Percentiles rank a stretch among this genome's conserved stretches.
These are phyloP conservation scores for Metarhizium brunneum DNA, from an alignment of 2,329 filamentous ascomycete genomes.

Conservation along the genomic window DNA sequence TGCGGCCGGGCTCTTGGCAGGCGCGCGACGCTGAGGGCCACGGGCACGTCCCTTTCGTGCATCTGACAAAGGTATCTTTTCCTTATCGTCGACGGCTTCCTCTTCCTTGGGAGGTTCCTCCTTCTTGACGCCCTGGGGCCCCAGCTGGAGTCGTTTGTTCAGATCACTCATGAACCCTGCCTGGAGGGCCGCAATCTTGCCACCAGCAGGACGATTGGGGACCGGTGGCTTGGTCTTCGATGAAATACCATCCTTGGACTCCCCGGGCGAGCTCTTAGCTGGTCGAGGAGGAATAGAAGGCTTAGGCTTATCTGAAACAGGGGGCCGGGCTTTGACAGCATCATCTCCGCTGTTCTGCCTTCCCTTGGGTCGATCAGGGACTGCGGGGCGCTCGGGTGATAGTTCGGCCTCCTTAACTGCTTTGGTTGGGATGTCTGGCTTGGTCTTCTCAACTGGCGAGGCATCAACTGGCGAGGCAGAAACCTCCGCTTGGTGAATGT, in stretches of 20 bases:
- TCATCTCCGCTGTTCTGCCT: constrained; percentile 30
- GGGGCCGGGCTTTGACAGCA: constrained; percentile 26
- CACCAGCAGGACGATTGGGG: constrained; percentile 62
- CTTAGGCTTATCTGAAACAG: constrained; percentile 45
- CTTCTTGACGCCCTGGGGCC: constrained; percentile 72
- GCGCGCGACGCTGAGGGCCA: constrained; percentile 71
- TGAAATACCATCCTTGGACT: constrained; percentile 32
- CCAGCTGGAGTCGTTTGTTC: constrained; percentile 79
- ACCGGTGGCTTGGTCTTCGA: constrained; percentile 75
- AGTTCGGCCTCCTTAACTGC: constrained; percentile 29
- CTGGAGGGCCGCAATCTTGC: constrained; percentile 86
- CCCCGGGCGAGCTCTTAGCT: constrained; percentile 35
- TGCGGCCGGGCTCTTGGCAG: constrained; percentile 39
- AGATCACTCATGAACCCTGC: constrained; percentile 89
- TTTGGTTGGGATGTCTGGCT: constrained; percentile 20
- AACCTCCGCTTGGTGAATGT: constrained; percentile 70
- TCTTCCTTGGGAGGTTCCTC: constrained; percentile 54
- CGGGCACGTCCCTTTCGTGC: constrained; percentile 84
- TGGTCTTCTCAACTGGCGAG: constrained; percentile 18
- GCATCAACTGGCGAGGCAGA: constrained; percentile 22
- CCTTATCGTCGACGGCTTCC: constrained; percentile 45
- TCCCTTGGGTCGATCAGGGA: constrained; percentile 47
- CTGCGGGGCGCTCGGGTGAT: constrained; percentile 29
- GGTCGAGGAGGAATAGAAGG: constrained; percentile 54
- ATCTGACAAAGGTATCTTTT: constrained; percentile 76